Evolutionary conservation across 106 monocot species (phyloP).

Genomic region (Hemerocallis citrina): DNA sequence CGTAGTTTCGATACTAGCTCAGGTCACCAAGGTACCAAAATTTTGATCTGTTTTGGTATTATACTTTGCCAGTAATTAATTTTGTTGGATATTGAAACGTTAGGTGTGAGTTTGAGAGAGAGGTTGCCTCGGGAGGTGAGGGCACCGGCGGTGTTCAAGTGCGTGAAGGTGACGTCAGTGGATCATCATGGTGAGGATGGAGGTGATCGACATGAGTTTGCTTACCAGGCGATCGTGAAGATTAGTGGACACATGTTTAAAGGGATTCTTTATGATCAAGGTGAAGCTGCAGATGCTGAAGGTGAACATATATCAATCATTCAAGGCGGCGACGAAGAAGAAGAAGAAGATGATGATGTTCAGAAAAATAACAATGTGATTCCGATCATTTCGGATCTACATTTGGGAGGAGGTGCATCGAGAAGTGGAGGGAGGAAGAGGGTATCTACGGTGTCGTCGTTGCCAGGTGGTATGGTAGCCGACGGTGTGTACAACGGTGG

Average conservation of each 20-base stretch:
- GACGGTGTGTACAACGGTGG: too few species aligned
- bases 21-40: conserved; percentile 42
- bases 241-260: conserved; percentile 54
- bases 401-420: conserved; percentile 12
- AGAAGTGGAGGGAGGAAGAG: neutral
- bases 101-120: conserved; percentile 28
- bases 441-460: too few species aligned
- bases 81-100: neutral
- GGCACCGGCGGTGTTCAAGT: conserved; percentile 57
- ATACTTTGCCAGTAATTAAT: neutral
- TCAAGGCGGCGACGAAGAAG: conserved; percentile 17
- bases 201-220: too few species aligned
- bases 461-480: too few species aligned
- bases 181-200: conserved; percentile 54
- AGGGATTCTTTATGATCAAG: conserved; percentile 54
- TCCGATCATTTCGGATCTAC: conserved; percentile 29
- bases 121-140: conserved; percentile 25
- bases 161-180: conserved; percentile 50
- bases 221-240: conserved; percentile 41
- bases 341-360: neutral
- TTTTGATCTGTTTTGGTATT: neutral
- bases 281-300: too few species aligned
- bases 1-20: conserved; percentile 54
- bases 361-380: conserved; percentile 1
- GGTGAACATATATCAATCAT: too few species aligned